A percentile compares a stretch with the other conserved stretches of the same genome.
Evolutionary conservation across 768 basidiomycete genomes (phyloP).

Genomic region (Pleurotus tuber-regium): DNA sequence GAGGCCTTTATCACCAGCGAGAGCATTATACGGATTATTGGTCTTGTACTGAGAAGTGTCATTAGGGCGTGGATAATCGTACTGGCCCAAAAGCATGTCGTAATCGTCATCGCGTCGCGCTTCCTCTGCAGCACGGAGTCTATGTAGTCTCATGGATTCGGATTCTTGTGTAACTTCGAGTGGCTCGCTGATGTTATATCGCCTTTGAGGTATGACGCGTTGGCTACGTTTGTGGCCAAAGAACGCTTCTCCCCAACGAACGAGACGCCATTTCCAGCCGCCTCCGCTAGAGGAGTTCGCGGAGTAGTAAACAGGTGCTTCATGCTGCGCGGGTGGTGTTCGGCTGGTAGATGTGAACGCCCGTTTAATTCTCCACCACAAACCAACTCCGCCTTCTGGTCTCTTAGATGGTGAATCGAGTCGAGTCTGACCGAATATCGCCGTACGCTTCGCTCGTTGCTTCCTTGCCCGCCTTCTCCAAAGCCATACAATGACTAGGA

Average conservation of each 20-base stretch:
- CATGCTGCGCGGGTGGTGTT: slow-evolving; percentile 45
- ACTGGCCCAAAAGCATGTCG: slow-evolving; percentile 53
- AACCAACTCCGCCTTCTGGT: slow-evolving; percentile 26
- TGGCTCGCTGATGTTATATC: slow-evolving; percentile 29
- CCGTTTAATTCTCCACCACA: slow-evolving; percentile 54
- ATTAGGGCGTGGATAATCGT: slow-evolving; percentile 39
- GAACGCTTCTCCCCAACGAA: slow-evolving; percentile 54
- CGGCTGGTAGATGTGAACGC: slow-evolving; percentile 20
- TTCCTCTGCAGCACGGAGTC: slow-evolving; percentile 48
- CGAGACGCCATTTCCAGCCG: slow-evolving; percentile 55
- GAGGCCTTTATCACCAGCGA: neutral
- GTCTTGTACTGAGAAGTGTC: slow-evolving; percentile 16
- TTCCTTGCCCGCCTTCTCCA: slow-evolving; percentile 71
- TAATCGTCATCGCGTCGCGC: slow-evolving; percentile 43
- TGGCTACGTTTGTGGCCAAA: slow-evolving; percentile 45
- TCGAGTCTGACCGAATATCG: slow-evolving; percentile 51
- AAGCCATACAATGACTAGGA: slow-evolving; percentile 58
- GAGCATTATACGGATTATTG: slow-evolving; percentile 17
- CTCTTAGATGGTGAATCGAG: slow-evolving; percentile 43
- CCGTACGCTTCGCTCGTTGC: slow-evolving; percentile 65
- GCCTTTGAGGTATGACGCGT: slow-evolving; percentile 26
- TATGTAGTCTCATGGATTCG: slow-evolving; percentile 38
- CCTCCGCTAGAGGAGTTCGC: slow-evolving; percentile 19
- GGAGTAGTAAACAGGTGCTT: neutral
- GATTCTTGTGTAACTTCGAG: slow-evolving; percentile 13